Evolutionary conservation across 2,329 filamentous ascomycete genomes (phyloP).

Genomic region (Aureobasidium melanogenum): DNA sequence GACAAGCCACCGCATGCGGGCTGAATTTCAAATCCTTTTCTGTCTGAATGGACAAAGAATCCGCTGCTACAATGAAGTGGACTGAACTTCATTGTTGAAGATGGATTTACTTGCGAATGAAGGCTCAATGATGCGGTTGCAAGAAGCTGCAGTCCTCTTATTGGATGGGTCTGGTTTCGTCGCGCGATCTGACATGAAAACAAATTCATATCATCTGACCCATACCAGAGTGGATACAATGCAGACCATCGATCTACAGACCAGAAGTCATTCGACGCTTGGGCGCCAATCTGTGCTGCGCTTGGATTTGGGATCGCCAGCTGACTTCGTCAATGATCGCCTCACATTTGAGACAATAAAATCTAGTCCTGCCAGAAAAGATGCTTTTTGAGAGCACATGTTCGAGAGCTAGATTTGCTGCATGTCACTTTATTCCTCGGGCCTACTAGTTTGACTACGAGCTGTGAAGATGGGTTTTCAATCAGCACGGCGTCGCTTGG

Average conservation of each 20-base stretch:
- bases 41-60: not conserved
- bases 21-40: not conserved
- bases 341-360: no score
- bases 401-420: not conserved
- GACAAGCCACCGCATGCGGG: not conserved
- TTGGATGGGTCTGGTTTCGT: not conserved
- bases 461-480: not conserved
- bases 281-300: no score
- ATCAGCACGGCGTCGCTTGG: slow-evolving; percentile 13
- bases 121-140: not conserved
- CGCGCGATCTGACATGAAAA: not conserved
- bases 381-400: not conserved
- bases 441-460: not conserved
- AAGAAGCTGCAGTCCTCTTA: not conserved
- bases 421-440: no score
- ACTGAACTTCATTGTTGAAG: not conserved
- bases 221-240: not conserved
- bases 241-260: not conserved
- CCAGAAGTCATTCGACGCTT: no score
- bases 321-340: not conserved
- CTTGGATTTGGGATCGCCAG: not conserved
- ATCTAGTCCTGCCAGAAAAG: not conserved
- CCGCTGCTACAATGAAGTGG: not conserved
- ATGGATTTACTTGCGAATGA: not conserved
- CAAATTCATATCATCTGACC: not conserved